Percentiles rank a stretch among this genome's conserved stretches.
Conservation (phyloP, 148 eudicot genomes). For the Rhododendron molle region DNA sequence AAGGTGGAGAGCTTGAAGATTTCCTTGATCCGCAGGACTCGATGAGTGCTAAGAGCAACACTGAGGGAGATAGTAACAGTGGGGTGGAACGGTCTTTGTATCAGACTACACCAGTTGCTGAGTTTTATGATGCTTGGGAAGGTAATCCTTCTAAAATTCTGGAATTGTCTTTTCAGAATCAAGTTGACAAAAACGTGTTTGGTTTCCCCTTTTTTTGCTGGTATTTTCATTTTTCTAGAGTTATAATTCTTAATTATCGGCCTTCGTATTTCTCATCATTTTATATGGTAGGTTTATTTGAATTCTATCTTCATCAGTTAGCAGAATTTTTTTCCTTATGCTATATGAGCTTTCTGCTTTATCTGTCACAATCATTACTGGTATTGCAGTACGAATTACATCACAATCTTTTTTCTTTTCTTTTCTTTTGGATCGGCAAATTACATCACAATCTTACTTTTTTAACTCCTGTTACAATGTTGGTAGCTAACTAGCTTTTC, state of each 20-base stretch:
- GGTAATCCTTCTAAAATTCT: constrained; percentile 31
- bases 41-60: constrained; percentile 42
- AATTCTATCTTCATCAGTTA: not conserved
- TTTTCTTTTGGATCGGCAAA: no score
- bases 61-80: constrained; percentile 36
- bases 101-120: constrained; percentile 39
- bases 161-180: not conserved
- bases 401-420: not conserved
- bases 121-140: constrained; percentile 92
- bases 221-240: not conserved
- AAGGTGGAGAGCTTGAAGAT: constrained; percentile 52
- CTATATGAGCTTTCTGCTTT: not conserved
- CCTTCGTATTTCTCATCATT: not conserved
- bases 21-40: constrained; percentile 66
- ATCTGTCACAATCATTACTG: not conserved
- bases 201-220: not conserved
- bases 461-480: not conserved
- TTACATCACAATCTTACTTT: not conserved
- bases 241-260: not conserved
- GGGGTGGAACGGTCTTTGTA: constrained; percentile 35
- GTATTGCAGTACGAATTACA: not conserved
- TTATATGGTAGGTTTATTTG: not conserved
- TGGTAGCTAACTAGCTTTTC: constrained; percentile 11
- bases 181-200: not conserved
- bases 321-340: not conserved